Conservation (phyloP, 164 flowering plant species). For the Berberis vulgaris region DNA sequence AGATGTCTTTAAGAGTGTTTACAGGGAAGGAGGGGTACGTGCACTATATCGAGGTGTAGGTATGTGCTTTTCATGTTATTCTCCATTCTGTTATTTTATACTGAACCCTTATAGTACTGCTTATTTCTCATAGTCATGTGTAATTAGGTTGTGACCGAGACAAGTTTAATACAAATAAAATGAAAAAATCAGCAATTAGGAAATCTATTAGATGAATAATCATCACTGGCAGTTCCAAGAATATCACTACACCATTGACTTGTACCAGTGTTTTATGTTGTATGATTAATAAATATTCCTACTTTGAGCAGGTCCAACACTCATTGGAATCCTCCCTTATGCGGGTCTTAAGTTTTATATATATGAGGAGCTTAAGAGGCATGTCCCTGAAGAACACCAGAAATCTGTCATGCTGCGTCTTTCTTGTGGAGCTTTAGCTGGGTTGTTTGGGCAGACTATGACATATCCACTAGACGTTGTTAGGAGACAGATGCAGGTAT, state of each 20-base stretch:
- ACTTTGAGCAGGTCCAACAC: slow-evolving; percentile 69
- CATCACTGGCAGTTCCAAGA: no score
- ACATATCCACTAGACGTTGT: slow-evolving; percentile 97
- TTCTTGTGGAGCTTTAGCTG: slow-evolving; percentile 95
- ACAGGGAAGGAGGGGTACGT: slow-evolving; percentile 69
- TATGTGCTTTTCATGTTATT: slow-evolving; percentile 15
- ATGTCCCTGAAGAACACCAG: slow-evolving; percentile 87
- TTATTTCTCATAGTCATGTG: no score
- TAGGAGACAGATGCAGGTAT: slow-evolving; percentile 97
- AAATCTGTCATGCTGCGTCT: slow-evolving; percentile 71
- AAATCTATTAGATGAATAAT: no score
- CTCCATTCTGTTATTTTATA: no score
- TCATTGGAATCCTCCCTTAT: slow-evolving; percentile 90
- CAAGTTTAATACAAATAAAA: no score
- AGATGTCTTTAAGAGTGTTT: slow-evolving; percentile 63
- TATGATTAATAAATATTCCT: neutral
- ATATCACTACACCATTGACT: no score
- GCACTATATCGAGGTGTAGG: slow-evolving; percentile 85
- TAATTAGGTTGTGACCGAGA: no score
- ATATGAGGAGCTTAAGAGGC: slow-evolving; percentile 81
- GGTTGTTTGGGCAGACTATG: slow-evolving; percentile 87
- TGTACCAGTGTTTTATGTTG: no score
- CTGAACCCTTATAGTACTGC: no score
- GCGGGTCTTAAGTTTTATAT: slow-evolving; percentile 91
- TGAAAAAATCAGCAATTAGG: no score